Evolutionary conservation across 768 basidiomycete species (phyloP).

Genomic region (Clitopilus hobsonii): DNA sequence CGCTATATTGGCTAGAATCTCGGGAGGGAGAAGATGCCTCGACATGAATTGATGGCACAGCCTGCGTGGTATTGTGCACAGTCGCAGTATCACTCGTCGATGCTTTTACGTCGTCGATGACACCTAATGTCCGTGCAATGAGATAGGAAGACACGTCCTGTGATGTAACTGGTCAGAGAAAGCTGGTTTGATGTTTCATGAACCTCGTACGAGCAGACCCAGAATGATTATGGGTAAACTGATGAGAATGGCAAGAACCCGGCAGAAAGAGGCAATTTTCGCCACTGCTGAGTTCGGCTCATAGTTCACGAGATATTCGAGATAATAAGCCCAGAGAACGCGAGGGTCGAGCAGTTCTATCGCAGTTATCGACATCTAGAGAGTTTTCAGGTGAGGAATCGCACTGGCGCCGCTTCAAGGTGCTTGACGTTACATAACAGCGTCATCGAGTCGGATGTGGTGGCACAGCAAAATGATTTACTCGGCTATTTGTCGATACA

Average conservation of each 20-base stretch:
- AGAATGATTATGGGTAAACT: slow-evolving; percentile 58
- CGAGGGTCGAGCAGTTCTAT: slow-evolving; percentile 1
- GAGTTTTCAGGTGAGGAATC: not conserved
- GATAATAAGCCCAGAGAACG: slow-evolving; percentile 55
- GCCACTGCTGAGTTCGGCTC: slow-evolving; percentile 63
- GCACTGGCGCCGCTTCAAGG: not conserved
- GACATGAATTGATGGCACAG: slow-evolving; percentile 26
- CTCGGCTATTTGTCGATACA: no score
- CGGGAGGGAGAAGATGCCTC: slow-evolving; percentile 9
- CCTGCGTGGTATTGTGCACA: slow-evolving; percentile 20
- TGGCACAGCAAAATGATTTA: no score
- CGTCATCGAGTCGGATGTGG: not conserved
- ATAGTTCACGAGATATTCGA: slow-evolving; percentile 62
- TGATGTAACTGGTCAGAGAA: not conserved
- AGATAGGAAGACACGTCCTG: slow-evolving; percentile 81
- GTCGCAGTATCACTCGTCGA: slow-evolving; percentile 60
- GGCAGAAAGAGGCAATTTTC: slow-evolving; percentile 56
- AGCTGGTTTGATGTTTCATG: slow-evolving; percentile 8
- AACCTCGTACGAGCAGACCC: slow-evolving; percentile 45
- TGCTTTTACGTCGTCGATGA: slow-evolving; percentile 70
- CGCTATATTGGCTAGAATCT: not conserved
- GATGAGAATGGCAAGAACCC: slow-evolving; percentile 61
- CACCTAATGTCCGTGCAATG: slow-evolving; percentile 77
- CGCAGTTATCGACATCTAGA: not conserved
- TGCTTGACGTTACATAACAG: not conserved